A percentile compares a stretch with the other conserved stretches of the same genome.
These are phyloP conservation scores for Phytophthora uliginosa DNA, from an alignment of 352 stramenopile species.

Conservation along the genomic window DNA sequence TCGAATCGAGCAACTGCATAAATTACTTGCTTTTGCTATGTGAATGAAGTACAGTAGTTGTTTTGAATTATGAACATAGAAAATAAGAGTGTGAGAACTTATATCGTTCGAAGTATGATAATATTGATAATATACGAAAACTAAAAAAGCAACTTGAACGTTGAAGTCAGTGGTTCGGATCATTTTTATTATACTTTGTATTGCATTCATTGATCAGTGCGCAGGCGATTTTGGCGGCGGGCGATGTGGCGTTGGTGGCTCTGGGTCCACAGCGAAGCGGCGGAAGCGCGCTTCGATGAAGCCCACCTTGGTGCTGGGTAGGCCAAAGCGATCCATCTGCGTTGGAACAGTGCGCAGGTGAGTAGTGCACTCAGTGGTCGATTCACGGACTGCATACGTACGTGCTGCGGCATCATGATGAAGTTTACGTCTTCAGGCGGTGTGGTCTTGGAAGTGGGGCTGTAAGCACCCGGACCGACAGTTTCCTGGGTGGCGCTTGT, in stretches of 20 bases:
- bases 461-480: slow-evolving; percentile 68
- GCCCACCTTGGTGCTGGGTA: slow-evolving; percentile 47
- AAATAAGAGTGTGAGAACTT: too few species aligned
- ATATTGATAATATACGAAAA: not conserved
- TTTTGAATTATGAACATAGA: too few species aligned
- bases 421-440: slow-evolving; percentile 66
- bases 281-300: slow-evolving; percentile 81
- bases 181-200: too few species aligned
- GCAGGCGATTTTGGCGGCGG: slow-evolving; percentile 14
- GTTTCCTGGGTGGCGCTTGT: slow-evolving; percentile 57
- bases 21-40: too few species aligned
- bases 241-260: slow-evolving; percentile 28
- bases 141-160: not conserved
- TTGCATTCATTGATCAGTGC: slow-evolving; percentile 1
- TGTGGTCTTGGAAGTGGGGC: slow-evolving; percentile 23
- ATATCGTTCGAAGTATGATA: not conserved
- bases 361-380: not conserved
- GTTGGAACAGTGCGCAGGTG: not conserved
- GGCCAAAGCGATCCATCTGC: slow-evolving; percentile 71
- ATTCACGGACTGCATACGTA: slow-evolving; percentile 25
- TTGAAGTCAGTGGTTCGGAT: not conserved
- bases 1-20: not conserved
- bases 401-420: slow-evolving; percentile 78
- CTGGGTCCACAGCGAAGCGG: slow-evolving; percentile 61
- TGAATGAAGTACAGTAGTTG: too few species aligned